Evolutionary conservation across 345 rosid genomes (phyloP), one percentile per base, ranked within the genome.

Genomic region (Dipteronia sinensis): DNA sequence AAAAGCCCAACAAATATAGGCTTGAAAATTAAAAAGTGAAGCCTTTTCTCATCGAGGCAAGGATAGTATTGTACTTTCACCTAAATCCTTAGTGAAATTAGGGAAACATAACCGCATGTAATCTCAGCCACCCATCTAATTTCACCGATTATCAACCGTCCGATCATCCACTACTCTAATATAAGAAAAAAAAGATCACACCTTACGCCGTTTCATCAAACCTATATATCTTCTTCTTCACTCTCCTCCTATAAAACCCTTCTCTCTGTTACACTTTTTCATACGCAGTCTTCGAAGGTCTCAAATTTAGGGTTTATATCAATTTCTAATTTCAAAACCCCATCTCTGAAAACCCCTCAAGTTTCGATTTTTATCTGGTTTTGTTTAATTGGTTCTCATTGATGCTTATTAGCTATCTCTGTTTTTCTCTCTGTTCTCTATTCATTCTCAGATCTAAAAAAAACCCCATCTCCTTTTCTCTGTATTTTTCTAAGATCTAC

Each of bases 71-170:
- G 75, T 71, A 55, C 23, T 55, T 55, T 71, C 29, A 1, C 0
- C 23, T 27, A 25, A 13, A 1, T 3, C 51, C 2, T 4, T 16
- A 44, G 6, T 0, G 15, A 67, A 68, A 67, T 67, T 61, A 68
- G 79, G 44, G 66, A 22, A 56, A 53, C 49, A 27, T 10, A 31
- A 27, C 40, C 16, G 46, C 12, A 65, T 46, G 6, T 6, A 13
- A 19, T 68, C 64, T 23, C 13, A 67, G 56, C 81, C 85, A 61
- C 62, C 67, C 64, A 69, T 80, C 53, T 6, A 0, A 4, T 0
- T 10, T 61, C 29, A 8, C 67, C 13, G 53, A 59, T 23, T 10
- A 0, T 56, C 56, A 9, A 49, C 82, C 79, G 83, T 80, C 73
- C 40, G 70, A 75, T 75, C 22, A 29, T 31, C n/a, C 0, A 31